phyloP scores from a whole-genome alignment of 2,329 filamentous ascomycete genomes.

The Arthrobotrys musiformis region DNA sequence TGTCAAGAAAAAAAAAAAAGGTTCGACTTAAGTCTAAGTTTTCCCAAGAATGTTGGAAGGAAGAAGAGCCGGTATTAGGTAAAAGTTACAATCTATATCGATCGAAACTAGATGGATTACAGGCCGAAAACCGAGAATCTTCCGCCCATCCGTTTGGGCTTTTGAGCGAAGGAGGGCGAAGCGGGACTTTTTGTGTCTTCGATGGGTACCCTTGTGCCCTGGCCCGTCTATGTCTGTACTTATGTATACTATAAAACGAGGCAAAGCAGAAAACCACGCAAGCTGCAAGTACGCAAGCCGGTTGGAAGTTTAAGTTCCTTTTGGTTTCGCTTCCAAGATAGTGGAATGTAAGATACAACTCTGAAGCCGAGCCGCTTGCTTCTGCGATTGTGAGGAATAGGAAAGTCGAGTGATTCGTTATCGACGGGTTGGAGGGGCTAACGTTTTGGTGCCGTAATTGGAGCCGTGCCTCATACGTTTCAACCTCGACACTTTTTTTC shows the following conservation, averaged over 20 bases:
- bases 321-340: slow-evolving; percentile 53
- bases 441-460: slow-evolving; percentile 13
- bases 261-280: slow-evolving; percentile 47
- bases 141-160: slow-evolving; percentile 46
- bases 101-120: slow-evolving; percentile 28
- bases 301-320: slow-evolving; percentile 17
- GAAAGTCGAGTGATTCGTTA: slow-evolving; percentile 29
- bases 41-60: slow-evolving; percentile 19
- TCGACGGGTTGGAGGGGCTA: slow-evolving; percentile 10
- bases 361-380: slow-evolving; percentile 14
- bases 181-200: slow-evolving; percentile 19
- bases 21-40: not conserved
- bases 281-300: slow-evolving; percentile 52
- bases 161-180: slow-evolving; percentile 26
- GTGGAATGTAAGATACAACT: slow-evolving; percentile 29
- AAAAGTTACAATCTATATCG: slow-evolving; percentile 41
- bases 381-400: slow-evolving; percentile 14
- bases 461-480: slow-evolving; percentile 27
- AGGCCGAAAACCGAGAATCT: slow-evolving; percentile 53
- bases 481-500: slow-evolving; percentile 9
- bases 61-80: slow-evolving; percentile 35
- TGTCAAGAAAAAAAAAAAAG: not conserved
- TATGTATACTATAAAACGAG: slow-evolving; percentile 20
- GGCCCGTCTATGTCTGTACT: not conserved
- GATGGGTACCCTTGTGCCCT: slow-evolving; percentile 14